Conservation (phyloP, 129 eudicot genomes). For the Centaurea solstitialis region DNA sequence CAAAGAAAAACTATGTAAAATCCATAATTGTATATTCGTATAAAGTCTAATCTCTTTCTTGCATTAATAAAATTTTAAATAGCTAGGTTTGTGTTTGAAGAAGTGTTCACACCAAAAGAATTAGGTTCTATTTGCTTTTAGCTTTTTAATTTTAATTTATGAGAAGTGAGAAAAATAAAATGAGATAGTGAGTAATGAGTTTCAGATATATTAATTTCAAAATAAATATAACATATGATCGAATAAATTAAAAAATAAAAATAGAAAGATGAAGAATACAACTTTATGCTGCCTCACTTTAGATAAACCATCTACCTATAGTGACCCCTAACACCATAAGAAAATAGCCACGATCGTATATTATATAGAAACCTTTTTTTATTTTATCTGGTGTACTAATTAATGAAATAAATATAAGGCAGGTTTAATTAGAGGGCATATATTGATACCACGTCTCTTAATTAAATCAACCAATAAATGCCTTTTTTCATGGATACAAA, state of each 20-base stretch:
- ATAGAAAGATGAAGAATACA: not conserved
- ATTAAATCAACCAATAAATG: not conserved
- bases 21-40: not conserved
- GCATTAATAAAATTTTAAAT: not conserved
- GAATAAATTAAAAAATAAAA: no score
- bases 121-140: not conserved
- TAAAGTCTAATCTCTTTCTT: not conserved
- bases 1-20: no score
- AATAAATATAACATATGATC: not conserved
- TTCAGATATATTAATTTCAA: not conserved
- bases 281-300: not conserved
- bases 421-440: not conserved
- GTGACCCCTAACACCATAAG: not conserved
- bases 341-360: not conserved
- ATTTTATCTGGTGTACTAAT: no score
- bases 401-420: no score
- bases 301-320: not conserved
- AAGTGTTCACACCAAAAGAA: not conserved
- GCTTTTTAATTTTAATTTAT: not conserved
- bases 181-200: not conserved
- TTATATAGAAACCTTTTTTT: no score
- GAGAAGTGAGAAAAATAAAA: not conserved
- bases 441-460: not conserved
- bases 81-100: no score
- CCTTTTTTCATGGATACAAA: not conserved